Evolutionary conservation across 495 filamentous ascomycete genomes (phyloP).

Genomic region (Hypomontagnella monticulosa): DNA sequence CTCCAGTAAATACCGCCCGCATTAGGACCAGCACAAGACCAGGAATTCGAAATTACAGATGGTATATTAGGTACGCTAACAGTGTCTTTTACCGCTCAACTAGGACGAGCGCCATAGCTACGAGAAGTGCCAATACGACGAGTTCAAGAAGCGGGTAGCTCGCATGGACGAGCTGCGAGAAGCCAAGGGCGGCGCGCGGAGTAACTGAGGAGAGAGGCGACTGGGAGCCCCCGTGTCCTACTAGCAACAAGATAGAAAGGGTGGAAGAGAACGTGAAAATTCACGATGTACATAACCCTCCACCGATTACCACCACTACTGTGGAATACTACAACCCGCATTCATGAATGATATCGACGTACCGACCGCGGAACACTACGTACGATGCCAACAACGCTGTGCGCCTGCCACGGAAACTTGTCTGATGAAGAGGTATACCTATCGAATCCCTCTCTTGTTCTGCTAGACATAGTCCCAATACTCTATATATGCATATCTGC

Average conservation of each 20-base stretch:
- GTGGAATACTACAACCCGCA: too few relatives aligned
- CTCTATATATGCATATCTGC: too few relatives aligned
- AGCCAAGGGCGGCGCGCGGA: slow-evolving; percentile 85
- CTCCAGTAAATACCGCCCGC: not conserved
- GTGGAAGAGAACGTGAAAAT: not conserved
- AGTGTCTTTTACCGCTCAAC: slow-evolving; percentile 10
- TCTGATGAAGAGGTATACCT: too few relatives aligned
- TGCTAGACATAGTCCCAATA: too few relatives aligned
- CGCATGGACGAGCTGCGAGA: slow-evolving; percentile 97
- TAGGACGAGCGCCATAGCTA: slow-evolving; percentile 97
- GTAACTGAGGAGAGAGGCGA: slow-evolving; percentile 69
- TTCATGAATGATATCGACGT: too few relatives aligned
- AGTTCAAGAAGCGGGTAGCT: slow-evolving; percentile 97
- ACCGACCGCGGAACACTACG: too few relatives aligned
- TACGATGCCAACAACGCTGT: too few relatives aligned
- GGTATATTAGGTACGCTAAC: not conserved
- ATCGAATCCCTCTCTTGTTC: too few relatives aligned
- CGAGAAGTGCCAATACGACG: slow-evolving; percentile 98
- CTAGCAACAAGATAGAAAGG: not conserved
- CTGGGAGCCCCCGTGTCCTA: not conserved
- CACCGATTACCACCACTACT: not conserved
- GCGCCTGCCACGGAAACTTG: not conserved
- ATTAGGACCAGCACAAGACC: too few relatives aligned
- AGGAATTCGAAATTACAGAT: too few relatives aligned
- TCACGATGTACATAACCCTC: slow-evolving; percentile 26